Conservation (phyloP, 164 flowering plant species). For the Macadamia tetraphylla region DNA sequence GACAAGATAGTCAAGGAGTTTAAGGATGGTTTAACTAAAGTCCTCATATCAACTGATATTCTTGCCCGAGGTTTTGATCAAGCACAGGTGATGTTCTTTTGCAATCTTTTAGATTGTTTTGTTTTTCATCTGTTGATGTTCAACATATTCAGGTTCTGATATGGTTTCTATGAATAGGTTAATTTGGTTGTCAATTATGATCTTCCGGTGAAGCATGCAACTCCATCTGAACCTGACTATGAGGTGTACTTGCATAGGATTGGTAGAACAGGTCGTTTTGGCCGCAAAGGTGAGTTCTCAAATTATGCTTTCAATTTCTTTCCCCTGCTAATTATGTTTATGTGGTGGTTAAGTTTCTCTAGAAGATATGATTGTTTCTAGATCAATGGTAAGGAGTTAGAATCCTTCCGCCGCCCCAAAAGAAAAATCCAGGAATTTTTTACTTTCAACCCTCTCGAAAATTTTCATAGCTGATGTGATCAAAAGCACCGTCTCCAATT, state of each 20-base stretch:
- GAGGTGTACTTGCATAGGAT: slow-evolving; percentile 92
- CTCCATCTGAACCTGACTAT: slow-evolving; percentile 56
- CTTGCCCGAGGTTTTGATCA: slow-evolving; percentile 98
- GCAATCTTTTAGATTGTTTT: neutral
- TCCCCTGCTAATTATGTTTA: neutral
- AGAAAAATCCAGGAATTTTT: no score
- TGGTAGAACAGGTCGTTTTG: slow-evolving; percentile 97
- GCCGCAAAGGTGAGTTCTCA: slow-evolving; percentile 70
- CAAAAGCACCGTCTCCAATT: no score
- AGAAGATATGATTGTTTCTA: no score
- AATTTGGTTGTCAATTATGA: slow-evolving; percentile 76
- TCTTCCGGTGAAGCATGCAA: slow-evolving; percentile 48
- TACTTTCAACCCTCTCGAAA: no score
- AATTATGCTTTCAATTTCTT: neutral
- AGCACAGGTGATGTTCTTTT: slow-evolving; percentile 49
- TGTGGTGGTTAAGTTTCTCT: no score
- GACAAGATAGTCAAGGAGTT: slow-evolving; percentile 90
- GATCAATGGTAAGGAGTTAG: no score
- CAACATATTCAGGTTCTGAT: neutral
- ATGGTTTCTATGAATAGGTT: slow-evolving; percentile 40
- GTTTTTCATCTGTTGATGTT: neutral
- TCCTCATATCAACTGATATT: slow-evolving; percentile 88
- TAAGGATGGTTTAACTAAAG: slow-evolving; percentile 79
- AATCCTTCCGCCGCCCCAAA: no score
- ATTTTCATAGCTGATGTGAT: no score